These are phyloP conservation scores for Alternaria brassicae DNA, from an alignment of 2,329 filamentous ascomycete species.

Conservation along the genomic window DNA sequence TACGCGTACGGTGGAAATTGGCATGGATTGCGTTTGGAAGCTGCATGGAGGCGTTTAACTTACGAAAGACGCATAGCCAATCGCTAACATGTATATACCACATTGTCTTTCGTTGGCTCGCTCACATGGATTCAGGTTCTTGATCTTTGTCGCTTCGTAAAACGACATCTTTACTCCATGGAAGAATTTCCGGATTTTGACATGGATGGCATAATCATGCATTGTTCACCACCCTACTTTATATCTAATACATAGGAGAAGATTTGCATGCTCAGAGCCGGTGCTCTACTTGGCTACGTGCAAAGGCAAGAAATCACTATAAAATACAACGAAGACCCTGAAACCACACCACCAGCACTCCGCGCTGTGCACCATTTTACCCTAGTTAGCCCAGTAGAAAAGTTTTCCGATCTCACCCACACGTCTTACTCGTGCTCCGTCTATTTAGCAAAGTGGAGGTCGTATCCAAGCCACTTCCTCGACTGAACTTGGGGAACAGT, in stretches of 20 bases:
- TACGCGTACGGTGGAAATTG: conserved; percentile 32
- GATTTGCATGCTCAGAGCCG: neutral
- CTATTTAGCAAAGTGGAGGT: conserved; percentile 98
- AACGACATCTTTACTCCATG: neutral
- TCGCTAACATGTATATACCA: neutral
- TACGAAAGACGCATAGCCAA: neutral
- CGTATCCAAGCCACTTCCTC: conserved; percentile 96
- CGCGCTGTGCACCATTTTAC: conserved; percentile 16
- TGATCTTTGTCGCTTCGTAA: neutral
- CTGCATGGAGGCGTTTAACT: conserved; percentile 39
- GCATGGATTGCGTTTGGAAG: conserved; percentile 36
- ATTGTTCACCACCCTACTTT: conserved; percentile 1
- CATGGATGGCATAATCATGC: neutral
- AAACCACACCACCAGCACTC: conserved; percentile 10
- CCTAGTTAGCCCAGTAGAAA: conserved; percentile 8
- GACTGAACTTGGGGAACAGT: conserved; percentile 77
- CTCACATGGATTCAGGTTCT: neutral
- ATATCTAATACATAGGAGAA: conserved; percentile 11
- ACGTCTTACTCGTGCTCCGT: neutral
- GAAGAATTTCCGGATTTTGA: neutral
- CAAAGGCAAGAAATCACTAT: neutral
- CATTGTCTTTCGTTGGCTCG: neutral
- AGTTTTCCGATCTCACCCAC: neutral
- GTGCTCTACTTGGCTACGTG: neutral
- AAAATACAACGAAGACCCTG: conserved; percentile 8